Evolutionary conservation across 768 basidiomycete genomes (phyloP), one percentile per base, ranked within the genome.

Genomic region (Nidula microcarpa): DNA sequence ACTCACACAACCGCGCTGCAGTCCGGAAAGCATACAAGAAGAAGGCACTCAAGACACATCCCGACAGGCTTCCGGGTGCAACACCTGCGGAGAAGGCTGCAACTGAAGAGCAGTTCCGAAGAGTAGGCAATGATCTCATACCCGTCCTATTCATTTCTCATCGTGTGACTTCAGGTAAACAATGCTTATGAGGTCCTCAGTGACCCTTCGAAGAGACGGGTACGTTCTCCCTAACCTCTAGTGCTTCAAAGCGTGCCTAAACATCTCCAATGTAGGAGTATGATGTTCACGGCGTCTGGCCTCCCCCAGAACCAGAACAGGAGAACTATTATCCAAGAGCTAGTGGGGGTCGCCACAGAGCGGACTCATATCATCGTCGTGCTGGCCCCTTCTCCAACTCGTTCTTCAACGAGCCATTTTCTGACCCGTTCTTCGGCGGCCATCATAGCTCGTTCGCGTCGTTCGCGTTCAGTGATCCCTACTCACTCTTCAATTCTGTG

Each of bases 11-110:
- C 39, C 13, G 33, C 47, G 41, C 43, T 18, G 36, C 56, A 91
- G 89, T 91, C 57, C 81, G 87, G 55, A 88, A 79, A 60, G 89
- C 89, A n/a, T 91, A 91, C 75, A 84, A 79, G 66, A 82, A 75
- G 68, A 78, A 71, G 62, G 89, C 89, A 2, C 63, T 91, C 30
- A 73, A 82, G 53, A 91, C 87, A 2, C 89, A 91, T 63, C 89
- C 89, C 5, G 89, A 91, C 62, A 75, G 89, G 43, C 73, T 88
- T 1, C 77, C 80, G 4, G 74, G 75, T 13, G 74, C 77, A n/a
- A 79, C 83, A 30, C 58, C 74, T 10, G 77, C 74, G 6, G 78
- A 89, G n/a, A 90, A 84, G 63, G 63, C 74, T 6, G 55, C 61
- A 0, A 78, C 86, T 5, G 86, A 84, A 61, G 89, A 90, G 51